phyloP scores from a whole-genome alignment of 305 asterid species.

The Fraxinus albicans region DNA sequence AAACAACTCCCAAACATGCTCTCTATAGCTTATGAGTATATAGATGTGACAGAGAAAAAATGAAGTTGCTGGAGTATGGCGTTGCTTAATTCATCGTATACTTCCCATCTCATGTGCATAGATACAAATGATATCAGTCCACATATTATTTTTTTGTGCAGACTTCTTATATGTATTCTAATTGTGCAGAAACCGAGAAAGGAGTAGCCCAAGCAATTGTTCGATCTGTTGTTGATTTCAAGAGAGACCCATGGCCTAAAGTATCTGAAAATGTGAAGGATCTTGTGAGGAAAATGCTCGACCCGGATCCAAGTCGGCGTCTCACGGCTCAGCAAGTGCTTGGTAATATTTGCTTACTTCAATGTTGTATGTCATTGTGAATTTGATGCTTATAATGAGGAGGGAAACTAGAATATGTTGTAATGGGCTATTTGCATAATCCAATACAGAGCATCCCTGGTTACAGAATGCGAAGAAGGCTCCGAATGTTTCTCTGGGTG shows the following conservation, averaged over 20 bases:
- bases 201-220: conserved; percentile 68
- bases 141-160: not conserved
- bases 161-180: conserved; percentile 1
- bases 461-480: conserved; percentile 52
- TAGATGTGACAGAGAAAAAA: not conserved
- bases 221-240: conserved; percentile 51
- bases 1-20: not conserved
- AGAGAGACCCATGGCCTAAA: conserved; percentile 63
- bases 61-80: not conserved
- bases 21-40: not conserved
- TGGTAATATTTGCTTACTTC: conserved; percentile 33
- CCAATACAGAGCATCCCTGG: conserved; percentile 66
- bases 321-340: conserved; percentile 57
- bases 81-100: not conserved
- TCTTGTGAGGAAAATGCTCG: conserved; percentile 59
- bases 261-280: conserved; percentile 60
- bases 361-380: not conserved
- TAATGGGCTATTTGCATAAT: not conserved
- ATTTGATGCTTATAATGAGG: not conserved
- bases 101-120: not conserved
- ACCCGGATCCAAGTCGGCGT: conserved; percentile 46
- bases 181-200: conserved; percentile 56
- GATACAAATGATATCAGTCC: not conserved
- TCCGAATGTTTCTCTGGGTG: conserved; percentile 61
- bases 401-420: not conserved